phyloP scores from a whole-genome alignment of 2,329 filamentous ascomycete genomes.

The Plectosphaerella cucumerina region DNA sequence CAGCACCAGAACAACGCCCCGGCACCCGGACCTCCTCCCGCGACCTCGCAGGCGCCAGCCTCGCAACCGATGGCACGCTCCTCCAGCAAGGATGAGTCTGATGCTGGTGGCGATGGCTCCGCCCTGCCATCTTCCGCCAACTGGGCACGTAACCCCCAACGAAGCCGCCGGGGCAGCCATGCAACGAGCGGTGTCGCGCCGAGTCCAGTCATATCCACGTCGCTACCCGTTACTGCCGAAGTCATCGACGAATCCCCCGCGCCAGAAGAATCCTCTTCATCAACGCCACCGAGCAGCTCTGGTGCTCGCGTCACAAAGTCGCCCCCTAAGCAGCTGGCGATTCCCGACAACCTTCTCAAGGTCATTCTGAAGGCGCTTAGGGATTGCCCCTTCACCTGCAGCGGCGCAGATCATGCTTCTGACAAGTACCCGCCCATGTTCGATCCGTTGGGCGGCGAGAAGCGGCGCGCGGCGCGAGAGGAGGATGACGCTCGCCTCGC shows the following conservation, averaged over 20 bases:
- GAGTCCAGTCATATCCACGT: slow-evolving; percentile 70
- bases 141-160: slow-evolving; percentile 74
- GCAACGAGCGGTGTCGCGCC: slow-evolving; percentile 77
- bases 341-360: slow-evolving; percentile 20
- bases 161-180: slow-evolving; percentile 70
- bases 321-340: slow-evolving; percentile 7
- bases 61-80: slow-evolving; percentile 69
- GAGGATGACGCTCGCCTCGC: slow-evolving; percentile 56
- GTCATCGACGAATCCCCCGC: slow-evolving; percentile 39
- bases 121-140: slow-evolving; percentile 91
- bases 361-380: slow-evolving; percentile 32
- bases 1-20: slow-evolving; percentile 28
- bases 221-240: slow-evolving; percentile 51
- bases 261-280: slow-evolving; percentile 22
- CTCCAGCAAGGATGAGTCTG: slow-evolving; percentile 72
- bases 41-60: slow-evolving; percentile 1
- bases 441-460: slow-evolving; percentile 76
- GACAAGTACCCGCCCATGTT: slow-evolving; percentile 64
- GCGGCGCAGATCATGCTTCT: slow-evolving; percentile 4
- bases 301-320: background rate
- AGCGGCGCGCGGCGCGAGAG: slow-evolving; percentile 72
- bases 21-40: slow-evolving; percentile 21
- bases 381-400: slow-evolving; percentile 27
- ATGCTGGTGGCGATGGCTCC: slow-evolving; percentile 71
- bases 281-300: background rate